These are phyloP conservation scores for Dipodascus albidus DNA, from an alignment of 805 yeast species.

Conservation along the genomic window DNA sequence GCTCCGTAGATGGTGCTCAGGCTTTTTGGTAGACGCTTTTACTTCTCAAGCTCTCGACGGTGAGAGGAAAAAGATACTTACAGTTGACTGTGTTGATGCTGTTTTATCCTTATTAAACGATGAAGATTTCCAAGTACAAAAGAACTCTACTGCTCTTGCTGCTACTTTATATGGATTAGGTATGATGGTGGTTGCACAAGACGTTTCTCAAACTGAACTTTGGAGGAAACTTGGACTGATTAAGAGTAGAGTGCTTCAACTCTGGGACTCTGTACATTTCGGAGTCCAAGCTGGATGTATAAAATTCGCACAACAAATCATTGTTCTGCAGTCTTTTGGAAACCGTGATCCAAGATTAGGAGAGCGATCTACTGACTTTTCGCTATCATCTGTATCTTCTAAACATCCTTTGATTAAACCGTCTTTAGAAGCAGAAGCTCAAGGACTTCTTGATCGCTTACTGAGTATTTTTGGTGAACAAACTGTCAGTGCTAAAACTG, in stretches of 20 bases:
- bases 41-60: slow-evolving; percentile 17
- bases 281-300: slow-evolving; percentile 60
- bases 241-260: slow-evolving; percentile 45
- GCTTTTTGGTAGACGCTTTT: slow-evolving; percentile 28
- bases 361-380: slow-evolving; percentile 27
- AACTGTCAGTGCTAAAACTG: slow-evolving; percentile 40
- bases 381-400: slow-evolving; percentile 38
- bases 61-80: slow-evolving; percentile 16
- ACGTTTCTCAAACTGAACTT: slow-evolving; percentile 26
- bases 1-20: slow-evolving; percentile 27
- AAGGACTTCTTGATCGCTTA: slow-evolving; percentile 53
- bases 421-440: slow-evolving; percentile 59
- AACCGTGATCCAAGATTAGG: slow-evolving; percentile 23
- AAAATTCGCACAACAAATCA: slow-evolving; percentile 54
- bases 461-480: slow-evolving; percentile 45
- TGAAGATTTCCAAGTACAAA: slow-evolving; percentile 19
- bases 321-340: slow-evolving; percentile 41
- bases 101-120: slow-evolving; percentile 19
- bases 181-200: slow-evolving; percentile 33
- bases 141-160: slow-evolving; percentile 30
- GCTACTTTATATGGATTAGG: slow-evolving; percentile 36
- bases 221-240: slow-evolving; percentile 50
- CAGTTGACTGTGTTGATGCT: slow-evolving; percentile 21
- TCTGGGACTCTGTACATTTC: slow-evolving; percentile 37
- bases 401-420: slow-evolving; percentile 57